These are phyloP conservation scores for Hibiscus tridactylites DNA, from an alignment of 345 rosid genomes.

Conservation along the genomic window DNA sequence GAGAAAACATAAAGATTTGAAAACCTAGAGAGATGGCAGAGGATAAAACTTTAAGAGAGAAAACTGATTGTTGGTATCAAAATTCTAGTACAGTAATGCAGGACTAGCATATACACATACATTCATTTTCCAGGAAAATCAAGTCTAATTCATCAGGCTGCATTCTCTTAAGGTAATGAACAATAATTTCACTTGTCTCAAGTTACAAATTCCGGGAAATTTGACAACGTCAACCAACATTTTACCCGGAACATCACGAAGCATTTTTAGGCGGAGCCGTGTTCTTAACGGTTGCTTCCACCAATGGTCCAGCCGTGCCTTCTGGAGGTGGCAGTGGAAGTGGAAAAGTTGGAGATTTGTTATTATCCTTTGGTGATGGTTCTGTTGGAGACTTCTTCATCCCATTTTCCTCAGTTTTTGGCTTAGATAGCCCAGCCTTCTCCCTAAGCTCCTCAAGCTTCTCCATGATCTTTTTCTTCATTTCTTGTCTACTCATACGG, in stretches of 20 bases:
- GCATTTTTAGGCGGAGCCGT: not conserved
- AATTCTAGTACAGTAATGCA: no score
- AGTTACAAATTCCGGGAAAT: not conserved
- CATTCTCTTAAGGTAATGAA: not conserved
- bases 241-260: not conserved
- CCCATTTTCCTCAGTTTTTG: constrained; percentile 7
- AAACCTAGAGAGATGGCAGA: no score
- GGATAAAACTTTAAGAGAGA: no score
- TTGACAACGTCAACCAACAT: not conserved
- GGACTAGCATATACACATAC: no score
- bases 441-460: constrained; percentile 36
- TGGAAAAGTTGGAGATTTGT: constrained; percentile 1
- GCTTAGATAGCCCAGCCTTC: constrained; percentile 21
- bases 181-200: not conserved
- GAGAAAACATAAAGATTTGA: no score
- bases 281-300: constrained; percentile 16
- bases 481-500: constrained; percentile 35
- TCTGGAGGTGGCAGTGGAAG: constrained; percentile 19
- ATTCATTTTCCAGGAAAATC: not conserved
- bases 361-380: constrained; percentile 4
- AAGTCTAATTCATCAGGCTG: not conserved
- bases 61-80: no score
- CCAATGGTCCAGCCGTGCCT: constrained; percentile 19
- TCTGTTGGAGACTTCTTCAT: not conserved
- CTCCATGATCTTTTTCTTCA: constrained; percentile 31